These are phyloP conservation scores for Talaromyces sp. DNA, from an alignment of 2,329 filamentous ascomycete genomes.

Conservation along the genomic window DNA sequence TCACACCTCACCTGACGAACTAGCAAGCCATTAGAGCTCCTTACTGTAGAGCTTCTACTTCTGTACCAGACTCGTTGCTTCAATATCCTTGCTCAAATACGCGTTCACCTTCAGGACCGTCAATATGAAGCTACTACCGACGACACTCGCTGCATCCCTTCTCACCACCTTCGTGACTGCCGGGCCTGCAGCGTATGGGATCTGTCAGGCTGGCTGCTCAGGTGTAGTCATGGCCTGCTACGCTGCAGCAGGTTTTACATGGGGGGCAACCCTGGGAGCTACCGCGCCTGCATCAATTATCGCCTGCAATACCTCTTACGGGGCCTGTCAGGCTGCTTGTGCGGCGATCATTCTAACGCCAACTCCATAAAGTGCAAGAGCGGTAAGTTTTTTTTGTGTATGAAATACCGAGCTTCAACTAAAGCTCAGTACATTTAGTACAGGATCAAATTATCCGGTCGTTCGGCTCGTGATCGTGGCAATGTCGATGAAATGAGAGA, in stretches of 20 bases:
- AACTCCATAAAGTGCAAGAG: conserved; percentile 21
- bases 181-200: conserved; percentile 35
- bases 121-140: background rate
- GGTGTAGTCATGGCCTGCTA: conserved; percentile 48
- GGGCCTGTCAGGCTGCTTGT: conserved; percentile 47
- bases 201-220: conserved; percentile 49
- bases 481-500: too few relatives aligned
- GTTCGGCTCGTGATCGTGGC: background rate
- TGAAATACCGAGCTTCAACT: background rate
- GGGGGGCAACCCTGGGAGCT: conserved; percentile 38
- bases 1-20: too few relatives aligned
- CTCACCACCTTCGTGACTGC: conserved; percentile 2
- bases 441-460: background rate
- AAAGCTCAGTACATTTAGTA: background rate
- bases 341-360: conserved; percentile 34
- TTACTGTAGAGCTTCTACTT: too few relatives aligned
- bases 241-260: conserved; percentile 42
- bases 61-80: too few relatives aligned
- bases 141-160: background rate
- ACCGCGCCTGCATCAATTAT: conserved; percentile 42
- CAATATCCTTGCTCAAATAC: background rate
- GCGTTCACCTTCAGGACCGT: background rate
- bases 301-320: conserved; percentile 47
- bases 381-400: background rate
- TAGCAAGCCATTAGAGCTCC: too few relatives aligned